Base-by-base conservation (phyloP, 257 asterid species). In the Solanum microdontum region DNA sequence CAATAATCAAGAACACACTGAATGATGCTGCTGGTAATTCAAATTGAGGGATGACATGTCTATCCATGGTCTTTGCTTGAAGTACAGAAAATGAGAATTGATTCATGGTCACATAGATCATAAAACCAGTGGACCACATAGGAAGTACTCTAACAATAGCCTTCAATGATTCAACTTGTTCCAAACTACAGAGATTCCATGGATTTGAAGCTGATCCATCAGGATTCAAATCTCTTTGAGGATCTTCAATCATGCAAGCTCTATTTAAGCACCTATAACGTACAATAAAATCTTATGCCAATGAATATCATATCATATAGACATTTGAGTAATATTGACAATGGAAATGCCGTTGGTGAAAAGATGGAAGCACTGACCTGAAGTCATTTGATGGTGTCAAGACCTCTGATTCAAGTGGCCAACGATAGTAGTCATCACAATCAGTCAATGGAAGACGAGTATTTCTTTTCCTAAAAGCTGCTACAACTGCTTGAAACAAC, bases 1-100 rank as follows among this genome's bases (percentile, higher is more conserved):
- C 43, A 32, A 75, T n/a, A 4, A 87, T 9, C 40, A 76, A 0
- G 36, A 89, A 87, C 39, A 68, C 72, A 66, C 64, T 45, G 37
- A 89, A 87, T 21, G 88, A 89, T 68, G 88, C 89, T 58, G 91
- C 87, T 5, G 89, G 91, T 33, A 89, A 69, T 62, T 89, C 75
- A 4, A 89, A 48, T 12, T 48, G 86, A 32, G 88, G 68, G 77
- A 70, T 69, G 26, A 86, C 6, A 85, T 88, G 85, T 30, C 87
- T 80, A 39, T 88, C 84, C 89, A 88, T 88, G 9, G 85, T 15
- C 8, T 39, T 83, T 14, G 86, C 70, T 86, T 88, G 90, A 7
- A 88, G 88, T 11, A 48, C 40, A 6, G 84, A 48, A 82, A 88
- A 86, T 24, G 86, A n/a, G 15, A 11, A 5, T 4, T 45, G 51